A percentile compares a stretch with the other conserved stretches of the same genome.
These are phyloP conservation scores for Trichoderma sp. DNA, from an alignment of 2,329 filamentous ascomycete genomes.

Conservation along the genomic window DNA sequence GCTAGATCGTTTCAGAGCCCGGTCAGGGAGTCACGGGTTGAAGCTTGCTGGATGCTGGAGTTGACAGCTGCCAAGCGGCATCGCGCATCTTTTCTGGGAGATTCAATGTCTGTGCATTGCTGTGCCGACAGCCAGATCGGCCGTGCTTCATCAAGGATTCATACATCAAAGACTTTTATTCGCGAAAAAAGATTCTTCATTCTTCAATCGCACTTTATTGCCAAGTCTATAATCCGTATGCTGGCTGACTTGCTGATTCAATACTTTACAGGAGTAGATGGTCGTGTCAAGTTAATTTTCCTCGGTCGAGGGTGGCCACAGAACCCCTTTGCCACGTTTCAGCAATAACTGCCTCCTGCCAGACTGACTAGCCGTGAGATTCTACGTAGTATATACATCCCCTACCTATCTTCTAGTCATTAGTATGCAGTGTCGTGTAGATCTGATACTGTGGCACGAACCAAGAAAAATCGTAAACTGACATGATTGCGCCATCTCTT, in stretches of 20 bases:
- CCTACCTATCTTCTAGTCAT: background rate
- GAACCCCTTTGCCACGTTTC: conserved; percentile 25
- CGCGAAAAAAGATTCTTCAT: background rate
- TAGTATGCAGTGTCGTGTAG: background rate
- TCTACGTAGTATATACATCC: background rate
- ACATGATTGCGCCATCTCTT: background rate
- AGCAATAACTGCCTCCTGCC: conserved; percentile 12
- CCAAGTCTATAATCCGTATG: background rate
- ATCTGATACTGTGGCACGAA: background rate
- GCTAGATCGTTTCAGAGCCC: conserved; percentile 7
- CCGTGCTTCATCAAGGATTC: background rate
- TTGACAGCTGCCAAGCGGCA: background rate
- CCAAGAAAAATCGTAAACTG: background rate
- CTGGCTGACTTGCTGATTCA: background rate
- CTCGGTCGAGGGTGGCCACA: background rate
- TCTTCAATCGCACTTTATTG: background rate
- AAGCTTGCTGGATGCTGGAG: background rate
- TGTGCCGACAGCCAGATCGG: background rate
- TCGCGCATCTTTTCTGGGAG: background rate
- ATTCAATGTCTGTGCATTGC: background rate
- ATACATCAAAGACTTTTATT: background rate
- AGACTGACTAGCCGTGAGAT: background rate
- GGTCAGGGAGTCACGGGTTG: background rate
- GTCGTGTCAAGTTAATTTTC: background rate
- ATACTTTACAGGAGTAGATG: background rate